Evolutionary conservation across 805 yeast species (phyloP), one percentile per base, ranked within the genome.

Genomic region (Starmerella davenportii): DNA sequence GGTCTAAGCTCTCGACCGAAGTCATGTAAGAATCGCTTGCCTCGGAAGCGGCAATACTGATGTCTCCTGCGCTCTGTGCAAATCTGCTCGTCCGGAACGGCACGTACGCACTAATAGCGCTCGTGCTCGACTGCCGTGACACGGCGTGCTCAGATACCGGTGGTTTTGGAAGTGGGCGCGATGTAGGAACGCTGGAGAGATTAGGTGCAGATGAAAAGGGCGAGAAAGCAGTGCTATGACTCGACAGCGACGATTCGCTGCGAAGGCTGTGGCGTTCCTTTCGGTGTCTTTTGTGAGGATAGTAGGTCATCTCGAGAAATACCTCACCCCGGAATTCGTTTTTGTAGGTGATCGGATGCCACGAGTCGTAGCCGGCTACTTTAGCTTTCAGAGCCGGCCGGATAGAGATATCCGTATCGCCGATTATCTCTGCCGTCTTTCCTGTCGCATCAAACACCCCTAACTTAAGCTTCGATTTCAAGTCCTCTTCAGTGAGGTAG

Each of bases 271-370:
- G 25, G 9, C 25, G 25, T n/a, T n/a, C n/a, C n/a, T n/a, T n/a
- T n/a, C n/a, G n/a, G n/a, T n/a, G n/a, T n/a, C 20, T 51, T 34
- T 44, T 52, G 2, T 63, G 54, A 1, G 94, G 90, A 53, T 80
- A 81, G 53, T 81, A 90, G 0, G 95, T 82, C 78, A 90, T 76
- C 51, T 90, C 96, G 39, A 90, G 60, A 56, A 74, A 87, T 1
- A 90, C 72, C 56, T 72, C 79, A 2, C 98, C 98, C 1, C 95
- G 94, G 39, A 76, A 72, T 49, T 74, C 72, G 17, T 72, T 75
- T 34, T 74, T 74, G 52, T 71, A 71, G 31, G 65, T 60, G 41
- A 90, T 60, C 23, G 71, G 72, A 52, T 76, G 79, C 96, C 96
- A 87, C 21, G 67, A 65, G 55, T 90, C 95, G 51, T 69, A 74